Percentiles rank a stretch among this genome's conserved stretches.
phyloP scores from a whole-genome alignment of 441 rosid genomes.

The Euphorbia schlechtendalii region DNA sequence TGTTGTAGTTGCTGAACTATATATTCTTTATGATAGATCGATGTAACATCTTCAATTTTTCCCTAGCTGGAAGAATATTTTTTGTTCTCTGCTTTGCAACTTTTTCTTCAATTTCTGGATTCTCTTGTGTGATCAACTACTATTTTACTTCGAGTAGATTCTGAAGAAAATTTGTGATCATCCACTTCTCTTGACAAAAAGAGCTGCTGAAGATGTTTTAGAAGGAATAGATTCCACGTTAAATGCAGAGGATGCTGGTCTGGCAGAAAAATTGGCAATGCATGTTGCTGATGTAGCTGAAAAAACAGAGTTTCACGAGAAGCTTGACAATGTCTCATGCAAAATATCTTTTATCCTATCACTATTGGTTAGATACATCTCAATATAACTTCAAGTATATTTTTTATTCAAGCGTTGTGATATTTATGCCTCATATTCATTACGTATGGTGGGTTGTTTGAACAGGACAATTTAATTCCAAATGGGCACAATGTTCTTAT shows the following conservation, averaged over 20 bases:
- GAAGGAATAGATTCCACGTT: conserved; percentile 86
- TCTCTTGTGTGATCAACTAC: neutral
- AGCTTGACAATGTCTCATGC: conserved; percentile 81
- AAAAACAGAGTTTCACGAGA: conserved; percentile 64
- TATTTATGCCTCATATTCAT: conserved; percentile 13
- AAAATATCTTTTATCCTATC: conserved; percentile 76
- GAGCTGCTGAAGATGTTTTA: conserved; percentile 95
- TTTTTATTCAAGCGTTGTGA: conserved; percentile 15
- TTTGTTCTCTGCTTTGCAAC: conserved; percentile 2
- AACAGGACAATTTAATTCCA: conserved; percentile 69
- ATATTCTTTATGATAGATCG: too few species aligned
- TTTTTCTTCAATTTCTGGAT: neutral
- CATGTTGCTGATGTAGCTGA: conserved; percentile 81
- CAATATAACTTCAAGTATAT: neutral
- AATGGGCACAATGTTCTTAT: conserved; percentile 86
- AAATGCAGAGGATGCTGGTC: conserved; percentile 64
- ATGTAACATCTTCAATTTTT: neutral
- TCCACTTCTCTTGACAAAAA: conserved; percentile 91
- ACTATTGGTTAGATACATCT: conserved; percentile 53
- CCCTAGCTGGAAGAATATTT: neutral
- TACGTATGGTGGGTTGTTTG: conserved; percentile 15
- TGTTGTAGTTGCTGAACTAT: neutral
- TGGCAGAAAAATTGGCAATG: conserved; percentile 89
- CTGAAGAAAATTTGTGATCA: conserved; percentile 98
- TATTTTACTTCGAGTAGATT: conserved; percentile 51